These are phyloP conservation scores for Erysimum cheiri DNA, from an alignment of 441 rosid genomes.

Conservation along the genomic window DNA sequence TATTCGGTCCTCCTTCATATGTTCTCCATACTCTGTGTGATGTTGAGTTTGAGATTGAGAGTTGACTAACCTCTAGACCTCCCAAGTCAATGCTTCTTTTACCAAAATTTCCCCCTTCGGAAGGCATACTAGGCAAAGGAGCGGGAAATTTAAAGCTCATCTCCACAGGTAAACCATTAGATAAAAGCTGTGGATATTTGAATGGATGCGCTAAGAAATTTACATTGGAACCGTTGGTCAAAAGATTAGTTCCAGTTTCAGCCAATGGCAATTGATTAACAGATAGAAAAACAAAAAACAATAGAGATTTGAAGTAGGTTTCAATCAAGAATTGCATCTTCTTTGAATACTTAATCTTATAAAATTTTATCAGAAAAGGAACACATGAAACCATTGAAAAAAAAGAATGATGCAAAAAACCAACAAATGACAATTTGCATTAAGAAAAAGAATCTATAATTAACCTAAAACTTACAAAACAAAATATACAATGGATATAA, in stretches of 20 bases:
- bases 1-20: slow-evolving; percentile 72
- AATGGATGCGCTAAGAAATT: neutral
- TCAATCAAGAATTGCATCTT: neutral
- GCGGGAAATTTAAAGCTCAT: slow-evolving; percentile 64
- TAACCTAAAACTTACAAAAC: neutral
- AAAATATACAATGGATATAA: neutral
- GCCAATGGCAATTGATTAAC: neutral
- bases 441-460: neutral
- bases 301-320: neutral
- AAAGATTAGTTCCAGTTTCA: neutral
- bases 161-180: slow-evolving; percentile 47
- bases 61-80: slow-evolving; percentile 62
- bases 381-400: neutral
- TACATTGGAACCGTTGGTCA: neutral
- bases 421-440: neutral
- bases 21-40: slow-evolving; percentile 66
- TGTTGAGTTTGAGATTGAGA: slow-evolving; percentile 47
- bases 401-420: neutral
- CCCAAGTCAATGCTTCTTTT: slow-evolving; percentile 73
- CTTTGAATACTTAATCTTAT: neutral
- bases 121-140: slow-evolving; percentile 58
- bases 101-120: slow-evolving; percentile 67
- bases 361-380: neutral
- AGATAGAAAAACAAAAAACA: neutral
- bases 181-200: neutral